These are phyloP conservation scores for Pterocarpus macrocarpus DNA, from an alignment of 306 rosid species.

Conservation along the genomic window DNA sequence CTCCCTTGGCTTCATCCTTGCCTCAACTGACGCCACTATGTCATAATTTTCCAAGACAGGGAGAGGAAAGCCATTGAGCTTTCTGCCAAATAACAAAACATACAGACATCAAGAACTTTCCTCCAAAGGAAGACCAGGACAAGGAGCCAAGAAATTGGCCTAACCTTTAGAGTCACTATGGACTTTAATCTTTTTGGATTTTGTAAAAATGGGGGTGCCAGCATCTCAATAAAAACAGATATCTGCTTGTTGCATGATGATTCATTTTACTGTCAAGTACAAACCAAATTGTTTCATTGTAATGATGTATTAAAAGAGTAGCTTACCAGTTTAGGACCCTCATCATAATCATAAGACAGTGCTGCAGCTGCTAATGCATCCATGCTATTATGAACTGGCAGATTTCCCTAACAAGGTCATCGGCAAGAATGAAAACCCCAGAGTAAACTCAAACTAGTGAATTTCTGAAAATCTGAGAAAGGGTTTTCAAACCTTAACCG, in stretches of 20 bases:
- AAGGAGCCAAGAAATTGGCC: conserved; percentile 35
- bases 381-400: conserved; percentile 95
- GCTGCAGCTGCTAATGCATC: conserved; percentile 99
- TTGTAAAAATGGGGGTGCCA: conserved; percentile 14
- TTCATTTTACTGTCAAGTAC: conserved; percentile 31
- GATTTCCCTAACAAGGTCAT: conserved; percentile 77
- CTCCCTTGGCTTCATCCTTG: no score
- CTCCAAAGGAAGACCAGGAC: conserved; percentile 6
- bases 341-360: conserved; percentile 78
- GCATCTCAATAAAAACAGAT: conserved; percentile 18
- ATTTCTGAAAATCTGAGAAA: conserved; percentile 26
- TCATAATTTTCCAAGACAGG: no score
- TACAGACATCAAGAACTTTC: conserved; percentile 10
- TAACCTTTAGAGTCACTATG: conserved; percentile 8
- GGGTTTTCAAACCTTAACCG: conserved; percentile 80
- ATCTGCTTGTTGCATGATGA: not conserved
- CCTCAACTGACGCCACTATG: no score
- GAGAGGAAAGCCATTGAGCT: conserved; percentile 1
- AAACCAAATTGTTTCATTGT: conserved; percentile 15
- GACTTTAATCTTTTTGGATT: conserved; percentile 30
- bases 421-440: conserved; percentile 41
- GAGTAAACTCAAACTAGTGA: conserved; percentile 25
- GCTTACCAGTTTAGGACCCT: conserved; percentile 92
- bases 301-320: conserved; percentile 38
- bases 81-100: not conserved